Evolutionary conservation across 371 early-diverging fungal species (phyloP), one percentile per base, ranked within the genome.

Genomic region (Blakeslea trispora): DNA sequence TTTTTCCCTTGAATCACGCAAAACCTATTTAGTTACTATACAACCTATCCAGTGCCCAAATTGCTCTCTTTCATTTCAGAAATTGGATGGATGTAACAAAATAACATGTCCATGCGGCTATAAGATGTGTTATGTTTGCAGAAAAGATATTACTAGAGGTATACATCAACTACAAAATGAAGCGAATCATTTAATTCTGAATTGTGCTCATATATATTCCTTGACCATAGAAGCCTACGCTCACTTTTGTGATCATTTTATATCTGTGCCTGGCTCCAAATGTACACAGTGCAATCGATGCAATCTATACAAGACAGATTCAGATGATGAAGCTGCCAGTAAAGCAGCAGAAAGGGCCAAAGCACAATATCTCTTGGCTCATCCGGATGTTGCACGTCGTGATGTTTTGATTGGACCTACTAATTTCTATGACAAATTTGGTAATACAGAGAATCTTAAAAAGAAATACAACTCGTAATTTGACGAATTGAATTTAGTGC

Each of bases 191-290:
- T 24, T 9, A 11, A 5, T 13, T n/a, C n/a, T n/a, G n/a, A n/a
- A n/a, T n/a, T n/a, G n/a, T n/a, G n/a, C n/a, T n/a, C n/a, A n/a
- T n/a, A n/a, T n/a, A n/a, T n/a, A n/a, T n/a, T n/a, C 7, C 5
- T 28, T 28, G 3, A 28, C 3, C 28, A 28, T 23, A 75, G 84
- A 82, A 56, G 77, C 79, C 0, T 88, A 88, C 50, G 48, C 57
- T 13, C 88, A 88, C 62, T 88, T 83, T 54, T 88, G 86, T 65
- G 73, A 81, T 45, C 88, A 87, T 68, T 85, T 84, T 55, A 79
- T 85, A 45, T 61, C 66, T 3, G 53, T 74, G 43, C 81, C 84
- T 1, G 84, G 83, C 5, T 47, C 59, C 8, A 59, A 61, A 47
- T 87, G 88, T 53, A 65, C 50, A 3, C 59, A 79, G 51, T 87